phyloP scores from a whole-genome alignment of 2,329 filamentous ascomycete species.

The Aureobasidium uvarum region DNA sequence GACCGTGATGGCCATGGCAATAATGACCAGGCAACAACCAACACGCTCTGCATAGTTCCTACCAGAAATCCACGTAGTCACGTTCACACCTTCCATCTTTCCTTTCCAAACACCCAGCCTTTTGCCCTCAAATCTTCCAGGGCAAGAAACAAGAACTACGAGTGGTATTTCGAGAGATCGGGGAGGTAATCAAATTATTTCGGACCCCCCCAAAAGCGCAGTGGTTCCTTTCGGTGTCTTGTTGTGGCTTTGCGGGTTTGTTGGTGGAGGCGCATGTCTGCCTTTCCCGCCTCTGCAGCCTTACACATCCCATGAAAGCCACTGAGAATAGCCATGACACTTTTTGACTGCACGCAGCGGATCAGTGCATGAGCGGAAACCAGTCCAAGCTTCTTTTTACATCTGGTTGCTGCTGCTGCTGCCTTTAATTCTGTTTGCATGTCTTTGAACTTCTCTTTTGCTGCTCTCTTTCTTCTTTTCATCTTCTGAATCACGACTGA shows the following conservation, averaged over 20 bases:
- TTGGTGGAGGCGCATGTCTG: conserved; percentile 7
- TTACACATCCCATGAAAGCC: background rate
- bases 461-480: conserved; percentile 3
- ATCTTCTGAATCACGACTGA: background rate
- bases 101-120: background rate
- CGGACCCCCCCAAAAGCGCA: background rate
- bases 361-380: background rate
- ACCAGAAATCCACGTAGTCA: conserved; percentile 1
- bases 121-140: background rate
- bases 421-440: background rate
- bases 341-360: background rate
- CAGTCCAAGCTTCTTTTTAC: background rate
- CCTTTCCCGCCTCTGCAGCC: background rate
- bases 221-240: background rate
- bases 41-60: conserved; percentile 2
- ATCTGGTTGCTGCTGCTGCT: background rate
- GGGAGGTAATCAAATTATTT: background rate
- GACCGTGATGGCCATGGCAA: background rate
- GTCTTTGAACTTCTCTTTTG: background rate
- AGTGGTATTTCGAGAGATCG: too few species aligned
- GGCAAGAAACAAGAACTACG: background rate
- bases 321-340: background rate
- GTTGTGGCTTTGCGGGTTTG: background rate
- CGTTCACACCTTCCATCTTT: background rate
- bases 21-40: conserved; percentile 11